Evolutionary conservation across 2,329 filamentous ascomycete genomes (phyloP).

Genomic region (Microcera coccophila): DNA sequence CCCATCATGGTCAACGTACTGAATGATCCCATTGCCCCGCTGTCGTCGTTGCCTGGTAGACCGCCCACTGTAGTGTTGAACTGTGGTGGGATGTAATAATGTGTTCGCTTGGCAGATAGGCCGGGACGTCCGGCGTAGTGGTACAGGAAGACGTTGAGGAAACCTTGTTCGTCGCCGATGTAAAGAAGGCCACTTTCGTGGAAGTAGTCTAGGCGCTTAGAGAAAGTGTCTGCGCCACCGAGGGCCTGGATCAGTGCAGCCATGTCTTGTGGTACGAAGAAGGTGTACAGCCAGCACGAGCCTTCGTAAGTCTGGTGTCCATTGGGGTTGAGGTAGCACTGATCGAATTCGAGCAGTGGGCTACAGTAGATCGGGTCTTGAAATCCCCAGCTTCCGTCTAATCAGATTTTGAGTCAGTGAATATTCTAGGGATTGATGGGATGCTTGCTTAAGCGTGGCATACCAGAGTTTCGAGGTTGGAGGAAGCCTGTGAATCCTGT

Average conservation of each 20-base stretch:
- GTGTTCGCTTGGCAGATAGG: conserved; percentile 49
- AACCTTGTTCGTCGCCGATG: conserved; percentile 60
- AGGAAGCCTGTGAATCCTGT: not conserved
- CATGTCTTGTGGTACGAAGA: conserved; percentile 50
- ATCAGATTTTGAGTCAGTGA: no score
- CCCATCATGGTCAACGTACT: conserved; percentile 49
- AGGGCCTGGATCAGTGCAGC: conserved; percentile 47
- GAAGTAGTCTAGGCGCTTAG: conserved; percentile 58
- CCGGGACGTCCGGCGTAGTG: conserved; percentile 66
- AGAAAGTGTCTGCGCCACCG: conserved; percentile 56
- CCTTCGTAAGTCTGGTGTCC: conserved; percentile 61
- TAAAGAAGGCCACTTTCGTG: conserved; percentile 62
- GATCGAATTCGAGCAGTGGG: conserved; percentile 51
- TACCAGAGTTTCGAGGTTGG: no score
- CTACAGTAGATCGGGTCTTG: not conserved
- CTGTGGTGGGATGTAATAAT: conserved; percentile 62
- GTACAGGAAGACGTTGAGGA: conserved; percentile 51
- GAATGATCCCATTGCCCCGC: conserved; percentile 54
- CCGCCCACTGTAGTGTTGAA: conserved; percentile 64
- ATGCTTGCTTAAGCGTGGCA: no score
- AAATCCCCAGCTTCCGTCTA: no score
- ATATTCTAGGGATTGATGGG: no score
- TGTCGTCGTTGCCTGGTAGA: conserved; percentile 53
- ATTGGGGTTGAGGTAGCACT: conserved; percentile 34
- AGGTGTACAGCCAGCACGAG: conserved; percentile 69